Evolutionary conservation across 106 monocot species (phyloP).

Genomic region (Dactylorhiza incarnata): DNA sequence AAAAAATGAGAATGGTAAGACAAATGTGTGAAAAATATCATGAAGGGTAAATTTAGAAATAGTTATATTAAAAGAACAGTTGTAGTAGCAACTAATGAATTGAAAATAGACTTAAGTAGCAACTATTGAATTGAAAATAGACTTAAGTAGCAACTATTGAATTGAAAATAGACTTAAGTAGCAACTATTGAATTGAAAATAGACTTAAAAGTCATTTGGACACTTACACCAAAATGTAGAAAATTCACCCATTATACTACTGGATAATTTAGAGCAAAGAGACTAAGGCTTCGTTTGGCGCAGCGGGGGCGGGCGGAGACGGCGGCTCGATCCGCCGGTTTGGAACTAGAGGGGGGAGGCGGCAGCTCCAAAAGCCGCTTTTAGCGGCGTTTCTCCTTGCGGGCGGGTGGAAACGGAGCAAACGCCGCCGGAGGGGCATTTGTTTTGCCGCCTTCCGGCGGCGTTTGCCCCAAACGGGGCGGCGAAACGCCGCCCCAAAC

Average conservation of each 20-base stretch:
- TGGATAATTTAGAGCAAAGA: neutral
- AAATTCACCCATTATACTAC: neutral
- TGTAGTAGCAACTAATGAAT: neutral
- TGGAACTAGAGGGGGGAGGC: too few species aligned
- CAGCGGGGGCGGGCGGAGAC: too few species aligned
- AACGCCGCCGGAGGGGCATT: too few species aligned
- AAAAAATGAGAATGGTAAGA: neutral
- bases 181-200: neutral
- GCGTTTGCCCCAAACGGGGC: too few species aligned
- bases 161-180: neutral
- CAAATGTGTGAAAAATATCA: neutral
- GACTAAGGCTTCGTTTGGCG: too few species aligned
- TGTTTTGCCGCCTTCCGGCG: too few species aligned
- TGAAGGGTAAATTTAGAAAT: neutral
- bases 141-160: neutral
- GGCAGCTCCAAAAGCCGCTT: too few species aligned
- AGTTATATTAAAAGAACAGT: neutral
- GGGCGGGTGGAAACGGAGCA: too few species aligned
- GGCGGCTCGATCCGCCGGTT: too few species aligned
- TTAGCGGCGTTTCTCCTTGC: too few species aligned
- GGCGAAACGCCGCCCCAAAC: too few species aligned
- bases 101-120: neutral
- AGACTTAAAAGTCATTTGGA: neutral
- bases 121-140: neutral
- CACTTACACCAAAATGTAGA: neutral